Evolutionary conservation across 179 eudicot species (phyloP), one percentile per base, ranked within the genome.

Genomic region (Corrigiola litoralis): DNA sequence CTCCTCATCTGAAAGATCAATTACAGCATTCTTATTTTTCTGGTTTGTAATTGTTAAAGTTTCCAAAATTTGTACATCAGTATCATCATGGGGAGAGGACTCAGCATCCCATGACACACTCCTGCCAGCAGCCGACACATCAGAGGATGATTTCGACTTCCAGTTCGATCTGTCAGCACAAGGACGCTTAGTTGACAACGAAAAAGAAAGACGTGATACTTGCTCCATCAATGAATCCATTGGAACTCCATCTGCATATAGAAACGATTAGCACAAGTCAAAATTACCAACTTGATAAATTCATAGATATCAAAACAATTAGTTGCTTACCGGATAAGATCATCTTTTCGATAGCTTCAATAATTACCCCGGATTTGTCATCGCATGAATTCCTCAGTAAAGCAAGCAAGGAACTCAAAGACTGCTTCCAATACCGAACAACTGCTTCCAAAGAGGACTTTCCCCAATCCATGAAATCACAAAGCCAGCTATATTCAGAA

Each of bases 391-490:
- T 58, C 84, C 76, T 95, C 47, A 91, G 63, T 68, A 83, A 53
- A 77, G 68, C 73, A 33, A 91, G 82, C 82, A 95, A 63, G 64
- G 83, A 73, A 55, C 55, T 63, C 70, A 87, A n/a, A 6, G 92
- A 77, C 55, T 79, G 90, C 78, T 87, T 91, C 99, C 99, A 95
- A 68, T 95, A 91, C 37, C 99, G 84, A 45, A 81, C 77, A 56
- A 95, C 80, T 24, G 79, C 90, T 51, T 80, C 84, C 66, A 82
- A 86, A 34, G 88, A 69, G 20, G 99, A 91, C 63, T 81, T 85
- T 40, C 96, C 97, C 99, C 99, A 95, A 55, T 80, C 83, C 61
- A 82, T 81, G 79, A 95, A 74, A 84, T 95, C 89, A 82, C 61
- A 79, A 70, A 95, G 86, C 97, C 99, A 95, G 49, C 79, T 78